A percentile compares a stretch with the other conserved stretches of the same genome.
Conservation (phyloP, 2,329 filamentous ascomycete species). For the Colletotrichum scovillei region DNA sequence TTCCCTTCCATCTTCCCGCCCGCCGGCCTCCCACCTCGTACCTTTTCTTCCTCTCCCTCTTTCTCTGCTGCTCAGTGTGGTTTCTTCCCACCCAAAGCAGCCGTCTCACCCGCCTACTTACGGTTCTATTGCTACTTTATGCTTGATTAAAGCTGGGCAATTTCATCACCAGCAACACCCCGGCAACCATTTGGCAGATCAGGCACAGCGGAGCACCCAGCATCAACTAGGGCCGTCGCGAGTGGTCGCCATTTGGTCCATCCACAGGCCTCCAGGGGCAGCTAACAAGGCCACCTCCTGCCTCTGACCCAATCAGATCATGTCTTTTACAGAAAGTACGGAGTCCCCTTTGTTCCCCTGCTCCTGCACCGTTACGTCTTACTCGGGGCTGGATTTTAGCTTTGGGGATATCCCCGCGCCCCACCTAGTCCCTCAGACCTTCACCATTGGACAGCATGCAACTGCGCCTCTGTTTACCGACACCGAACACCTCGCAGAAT, state of each 20-base stretch:
- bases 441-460: slow-evolving; percentile 2
- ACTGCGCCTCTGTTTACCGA: slow-evolving; percentile 14
- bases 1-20: too few species aligned
- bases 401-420: neutral
- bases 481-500: neutral
- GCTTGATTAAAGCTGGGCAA: slow-evolving; percentile 25
- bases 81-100: slow-evolving; percentile 12
- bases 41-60: neutral
- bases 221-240: slow-evolving; percentile 1
- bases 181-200: slow-evolving; percentile 26
- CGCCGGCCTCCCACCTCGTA: neutral
- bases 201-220: slow-evolving; percentile 16
- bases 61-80: neutral
- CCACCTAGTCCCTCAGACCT: too few species aligned
- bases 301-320: neutral
- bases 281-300: slow-evolving; percentile 3
- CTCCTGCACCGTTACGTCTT: slow-evolving; percentile 19
- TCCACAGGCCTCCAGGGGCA: neutral
- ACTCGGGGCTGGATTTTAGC: slow-evolving; percentile 3
- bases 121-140: slow-evolving; percentile 2
- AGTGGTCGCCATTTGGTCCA: slow-evolving; percentile 5
- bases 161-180: slow-evolving; percentile 30
- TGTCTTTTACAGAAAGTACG: neutral
- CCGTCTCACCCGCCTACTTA: slow-evolving; percentile 1
- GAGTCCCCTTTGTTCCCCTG: neutral